phyloP scores from a whole-genome alignment of 495 filamentous ascomycete species.

The Lasiosphaeriaceae sp. region DNA sequence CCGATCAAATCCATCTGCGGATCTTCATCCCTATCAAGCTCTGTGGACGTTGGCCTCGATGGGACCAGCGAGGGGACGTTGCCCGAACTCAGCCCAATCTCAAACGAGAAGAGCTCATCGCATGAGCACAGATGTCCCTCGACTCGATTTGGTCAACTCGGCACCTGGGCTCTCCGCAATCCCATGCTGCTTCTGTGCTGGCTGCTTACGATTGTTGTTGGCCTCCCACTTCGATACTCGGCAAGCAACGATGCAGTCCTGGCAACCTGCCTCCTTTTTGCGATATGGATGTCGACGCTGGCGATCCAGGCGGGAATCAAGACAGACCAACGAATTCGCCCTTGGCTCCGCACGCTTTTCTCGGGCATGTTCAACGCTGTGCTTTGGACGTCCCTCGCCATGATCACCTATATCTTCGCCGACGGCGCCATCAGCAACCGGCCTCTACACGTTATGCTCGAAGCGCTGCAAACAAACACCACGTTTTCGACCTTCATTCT shows the following conservation, averaged over 20 bases:
- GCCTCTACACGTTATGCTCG: conserved; percentile 24
- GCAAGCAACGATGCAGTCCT: conserved; percentile 25
- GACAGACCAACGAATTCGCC: conserved; percentile 8
- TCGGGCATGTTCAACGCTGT: conserved; percentile 40
- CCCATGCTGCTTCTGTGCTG: conserved; percentile 26
- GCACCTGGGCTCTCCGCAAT: conserved; percentile 11
- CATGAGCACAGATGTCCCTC: not conserved
- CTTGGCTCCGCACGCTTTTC: conserved; percentile 24
- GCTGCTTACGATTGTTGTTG: conserved; percentile 20
- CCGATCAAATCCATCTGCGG: conserved; percentile 9
- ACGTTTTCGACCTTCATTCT: conserved; percentile 32
- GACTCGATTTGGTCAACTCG: not conserved
- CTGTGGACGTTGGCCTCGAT: not conserved
- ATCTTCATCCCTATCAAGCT: conserved; percentile 6
- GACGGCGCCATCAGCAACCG: conserved; percentile 26
- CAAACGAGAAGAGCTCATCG: not conserved
- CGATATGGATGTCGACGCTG: conserved; percentile 39
- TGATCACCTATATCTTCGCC: conserved; percentile 36
- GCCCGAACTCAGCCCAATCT: not conserved
- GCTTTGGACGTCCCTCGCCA: conserved; percentile 37
- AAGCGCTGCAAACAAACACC: conserved; percentile 30
- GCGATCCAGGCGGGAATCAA: conserved; percentile 35
- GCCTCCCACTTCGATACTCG: conserved; percentile 26
- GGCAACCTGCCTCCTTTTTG: conserved; percentile 32
- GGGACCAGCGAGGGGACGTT: not conserved